Conservation (phyloP, 2,329 filamentous ascomycete species). For the Fusarium compactum region DNA sequence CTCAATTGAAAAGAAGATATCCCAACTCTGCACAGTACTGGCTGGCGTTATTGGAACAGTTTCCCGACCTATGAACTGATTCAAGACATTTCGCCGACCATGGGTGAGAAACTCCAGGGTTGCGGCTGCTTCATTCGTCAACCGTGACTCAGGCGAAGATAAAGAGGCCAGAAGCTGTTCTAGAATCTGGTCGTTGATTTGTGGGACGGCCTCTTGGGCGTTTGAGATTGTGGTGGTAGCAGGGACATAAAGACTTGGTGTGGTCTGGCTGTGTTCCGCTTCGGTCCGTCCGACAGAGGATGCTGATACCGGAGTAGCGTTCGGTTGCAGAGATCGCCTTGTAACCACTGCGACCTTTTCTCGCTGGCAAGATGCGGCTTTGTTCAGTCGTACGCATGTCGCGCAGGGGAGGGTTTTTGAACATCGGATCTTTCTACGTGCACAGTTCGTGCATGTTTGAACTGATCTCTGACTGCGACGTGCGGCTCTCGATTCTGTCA, state of each 20-base stretch:
- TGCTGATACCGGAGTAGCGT: background rate
- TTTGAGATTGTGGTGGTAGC: fast-evolving
- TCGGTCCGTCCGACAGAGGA: background rate
- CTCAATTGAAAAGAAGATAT: background rate
- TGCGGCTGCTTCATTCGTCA: slow-evolving; percentile 5
- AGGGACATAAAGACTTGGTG: background rate
- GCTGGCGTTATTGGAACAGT: fast-evolving
- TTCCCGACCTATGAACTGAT: background rate
- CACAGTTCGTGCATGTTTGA: background rate
- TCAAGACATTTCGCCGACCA: background rate
- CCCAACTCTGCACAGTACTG: background rate
- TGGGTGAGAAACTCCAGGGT: slow-evolving; percentile 1
- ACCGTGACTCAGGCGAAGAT: background rate
- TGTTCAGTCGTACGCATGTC: background rate
- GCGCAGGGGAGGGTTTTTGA: slow-evolving; percentile 2
- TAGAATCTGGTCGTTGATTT: background rate
- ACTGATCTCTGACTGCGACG: slow-evolving; percentile 10
- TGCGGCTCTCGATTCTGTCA: background rate
- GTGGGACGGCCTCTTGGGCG: fast-evolving
- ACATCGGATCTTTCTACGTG: slow-evolving; percentile 1
- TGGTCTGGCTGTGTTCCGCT: background rate
- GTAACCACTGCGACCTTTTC: background rate
- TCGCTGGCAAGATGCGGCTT: background rate
- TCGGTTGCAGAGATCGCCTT: background rate
- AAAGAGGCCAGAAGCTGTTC: background rate